Evolutionary conservation across 768 basidiomycete genomes (phyloP).

Genomic region (Hydnomerulius pinastri): DNA sequence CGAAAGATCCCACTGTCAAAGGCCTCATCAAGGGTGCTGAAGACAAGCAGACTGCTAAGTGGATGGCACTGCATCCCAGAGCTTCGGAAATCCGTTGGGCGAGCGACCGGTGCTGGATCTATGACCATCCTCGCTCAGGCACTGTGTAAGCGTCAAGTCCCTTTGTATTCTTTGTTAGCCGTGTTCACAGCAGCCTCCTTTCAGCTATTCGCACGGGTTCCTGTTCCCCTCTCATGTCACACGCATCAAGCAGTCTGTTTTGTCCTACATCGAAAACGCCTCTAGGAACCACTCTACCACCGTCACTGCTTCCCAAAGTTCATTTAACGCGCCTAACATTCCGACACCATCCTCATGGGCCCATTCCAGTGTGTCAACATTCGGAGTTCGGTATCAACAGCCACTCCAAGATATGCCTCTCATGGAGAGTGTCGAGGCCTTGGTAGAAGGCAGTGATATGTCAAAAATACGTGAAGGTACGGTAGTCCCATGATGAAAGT

Average conservation of each 20-base stretch:
- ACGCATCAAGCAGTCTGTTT: constrained; percentile 61
- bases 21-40: constrained; percentile 77
- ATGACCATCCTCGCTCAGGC: constrained; percentile 93
- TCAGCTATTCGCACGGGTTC: constrained; percentile 93
- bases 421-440: constrained; percentile 79
- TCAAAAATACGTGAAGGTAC: constrained; percentile 66
- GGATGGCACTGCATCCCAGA: constrained; percentile 87
- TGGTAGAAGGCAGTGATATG: constrained; percentile 92
- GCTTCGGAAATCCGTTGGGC: constrained; percentile 82
- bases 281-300: constrained; percentile 37
- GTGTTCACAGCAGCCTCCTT: constrained; percentile 5
- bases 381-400: constrained; percentile 72
- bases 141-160: constrained; percentile 69
- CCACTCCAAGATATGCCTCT: constrained; percentile 67
- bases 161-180: constrained; percentile 5
- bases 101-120: constrained; percentile 95
- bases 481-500: constrained; percentile 2
- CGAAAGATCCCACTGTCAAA: constrained; percentile 71
- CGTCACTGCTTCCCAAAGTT: constrained; percentile 27
- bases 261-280: constrained; percentile 50
- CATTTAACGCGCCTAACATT: constrained; percentile 21
- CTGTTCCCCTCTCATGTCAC: constrained; percentile 87
- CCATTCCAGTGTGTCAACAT: constrained; percentile 84
- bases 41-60: constrained; percentile 91
- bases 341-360: constrained; percentile 65